Evolutionary conservation across 257 asterid genomes (phyloP).

Genomic region (Paraleonurus japonicus): DNA sequence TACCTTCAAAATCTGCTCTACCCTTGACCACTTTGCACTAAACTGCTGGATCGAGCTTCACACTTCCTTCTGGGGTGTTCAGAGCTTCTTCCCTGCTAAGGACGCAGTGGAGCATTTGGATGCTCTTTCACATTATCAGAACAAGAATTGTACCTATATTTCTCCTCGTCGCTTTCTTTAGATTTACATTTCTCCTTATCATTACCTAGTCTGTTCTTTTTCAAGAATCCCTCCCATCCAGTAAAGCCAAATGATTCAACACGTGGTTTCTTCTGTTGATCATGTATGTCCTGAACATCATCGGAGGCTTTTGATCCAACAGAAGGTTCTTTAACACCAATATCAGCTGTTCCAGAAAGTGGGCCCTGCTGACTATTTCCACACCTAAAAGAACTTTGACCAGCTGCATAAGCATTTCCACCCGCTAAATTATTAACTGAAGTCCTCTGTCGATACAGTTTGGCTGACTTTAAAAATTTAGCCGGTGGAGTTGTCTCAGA

Average conservation of each 20-base stretch:
- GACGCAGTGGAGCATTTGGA: constrained; percentile 36
- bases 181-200: constrained; percentile 27
- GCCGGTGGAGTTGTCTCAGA: constrained; percentile 47
- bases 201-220: constrained; percentile 46
- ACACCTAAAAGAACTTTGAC: constrained; percentile 17
- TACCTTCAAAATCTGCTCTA: constrained; percentile 24
- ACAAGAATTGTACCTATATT: constrained; percentile 22
- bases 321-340: constrained; percentile 39
- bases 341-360: constrained; percentile 32
- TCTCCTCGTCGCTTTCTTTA: constrained; percentile 37
- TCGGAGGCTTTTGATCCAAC: constrained; percentile 47
- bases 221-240: constrained; percentile 25
- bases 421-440: constrained; percentile 23
- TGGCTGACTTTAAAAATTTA: constrained; percentile 33
- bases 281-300: constrained; percentile 51
- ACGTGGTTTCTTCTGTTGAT: constrained; percentile 46
- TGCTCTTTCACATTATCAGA: constrained; percentile 29
- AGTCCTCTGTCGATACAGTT: constrained; percentile 32
- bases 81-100: constrained; percentile 54
- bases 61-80: constrained; percentile 50
- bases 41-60: constrained; percentile 72
- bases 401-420: constrained; percentile 34
- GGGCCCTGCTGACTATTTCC: constrained; percentile 34
- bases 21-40: background rate
- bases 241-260: constrained; percentile 44